Evolutionary conservation across 78 protist genomes (phyloP).

Genomic region (Planoprotostelium fungivorum): DNA sequence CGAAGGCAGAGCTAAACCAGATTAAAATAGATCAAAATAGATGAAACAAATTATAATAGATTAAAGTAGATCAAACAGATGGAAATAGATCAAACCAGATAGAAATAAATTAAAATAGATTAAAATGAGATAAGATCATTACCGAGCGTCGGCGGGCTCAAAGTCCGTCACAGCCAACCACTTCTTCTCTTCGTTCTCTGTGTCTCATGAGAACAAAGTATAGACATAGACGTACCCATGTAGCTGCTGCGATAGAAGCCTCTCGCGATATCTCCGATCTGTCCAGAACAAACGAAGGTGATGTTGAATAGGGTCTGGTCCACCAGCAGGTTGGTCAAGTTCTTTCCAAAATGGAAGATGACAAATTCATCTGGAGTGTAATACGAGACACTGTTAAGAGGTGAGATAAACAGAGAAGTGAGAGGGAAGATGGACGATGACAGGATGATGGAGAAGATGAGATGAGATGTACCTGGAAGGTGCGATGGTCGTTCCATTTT

Average conservation of each 20-base stretch:
- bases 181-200: slow-evolving; percentile 1
- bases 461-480: background rate
- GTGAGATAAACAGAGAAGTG: background rate
- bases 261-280: slow-evolving; percentile 8
- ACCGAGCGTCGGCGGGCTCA: slow-evolving; percentile 58
- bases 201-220: background rate
- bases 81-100: too few relatives aligned
- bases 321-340: slow-evolving; percentile 12
- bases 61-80: background rate
- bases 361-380: background rate
- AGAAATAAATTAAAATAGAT: too few relatives aligned
- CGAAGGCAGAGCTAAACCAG: background rate
- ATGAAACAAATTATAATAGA: background rate
- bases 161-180: slow-evolving; percentile 37
- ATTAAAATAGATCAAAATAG: background rate
- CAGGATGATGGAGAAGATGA: too few relatives aligned
- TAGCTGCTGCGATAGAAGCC: slow-evolving; percentile 47
- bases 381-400: background rate
- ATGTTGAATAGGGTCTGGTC: slow-evolving; percentile 7
- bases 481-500: background rate
- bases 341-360: slow-evolving; percentile 9
- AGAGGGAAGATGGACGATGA: too few relatives aligned
- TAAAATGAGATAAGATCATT: too few relatives aligned
- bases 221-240: background rate
- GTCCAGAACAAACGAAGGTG: background rate